phyloP scores from a whole-genome alignment of 805 yeast genomes.

The Wickerhamomyces silvicola region DNA sequence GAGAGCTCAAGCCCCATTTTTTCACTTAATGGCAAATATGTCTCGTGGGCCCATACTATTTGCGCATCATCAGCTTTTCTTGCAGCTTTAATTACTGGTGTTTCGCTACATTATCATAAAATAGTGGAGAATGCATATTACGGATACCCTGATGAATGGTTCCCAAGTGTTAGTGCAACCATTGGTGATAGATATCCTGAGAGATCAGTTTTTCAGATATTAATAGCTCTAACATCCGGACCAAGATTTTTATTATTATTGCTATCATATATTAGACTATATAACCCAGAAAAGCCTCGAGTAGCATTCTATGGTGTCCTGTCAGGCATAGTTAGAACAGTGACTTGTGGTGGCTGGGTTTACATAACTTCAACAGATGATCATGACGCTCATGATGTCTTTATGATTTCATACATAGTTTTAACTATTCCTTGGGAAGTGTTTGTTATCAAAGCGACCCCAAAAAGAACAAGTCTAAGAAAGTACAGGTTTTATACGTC shows the following conservation, averaged over 20 bases:
- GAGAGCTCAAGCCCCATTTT: slow-evolving; percentile 16
- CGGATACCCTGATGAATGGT: slow-evolving; percentile 98
- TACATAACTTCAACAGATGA: slow-evolving; percentile 96
- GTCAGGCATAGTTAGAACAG: slow-evolving; percentile 79
- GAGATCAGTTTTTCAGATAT: slow-evolving; percentile 81
- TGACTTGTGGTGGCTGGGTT: slow-evolving; percentile 98
- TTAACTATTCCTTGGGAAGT: slow-evolving; percentile 90
- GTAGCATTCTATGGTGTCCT: slow-evolving; percentile 38
- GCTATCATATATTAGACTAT: slow-evolving; percentile 44
- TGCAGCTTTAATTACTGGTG: slow-evolving; percentile 70
- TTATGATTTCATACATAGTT: slow-evolving; percentile 86
- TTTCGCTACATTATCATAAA: slow-evolving; percentile 73
- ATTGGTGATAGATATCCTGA: slow-evolving; percentile 98
- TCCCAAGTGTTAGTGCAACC: slow-evolving; percentile 94
- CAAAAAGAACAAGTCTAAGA: slow-evolving; percentile 40
- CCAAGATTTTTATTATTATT: slow-evolving; percentile 71
- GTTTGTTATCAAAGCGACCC: slow-evolving; percentile 50
- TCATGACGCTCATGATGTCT: slow-evolving; percentile 92
- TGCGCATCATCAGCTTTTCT: slow-evolving; percentile 72
- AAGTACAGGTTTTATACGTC: slow-evolving; percentile 49
- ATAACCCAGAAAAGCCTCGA: slow-evolving; percentile 24
- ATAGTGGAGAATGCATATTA: slow-evolving; percentile 81
- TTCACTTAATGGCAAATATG: slow-evolving; percentile 52
- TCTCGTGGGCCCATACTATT: slow-evolving; percentile 67
- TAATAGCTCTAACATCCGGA: slow-evolving; percentile 90